phyloP scores from a whole-genome alignment of 2,329 filamentous ascomycete species.

The Metarhizium humberi region DNA sequence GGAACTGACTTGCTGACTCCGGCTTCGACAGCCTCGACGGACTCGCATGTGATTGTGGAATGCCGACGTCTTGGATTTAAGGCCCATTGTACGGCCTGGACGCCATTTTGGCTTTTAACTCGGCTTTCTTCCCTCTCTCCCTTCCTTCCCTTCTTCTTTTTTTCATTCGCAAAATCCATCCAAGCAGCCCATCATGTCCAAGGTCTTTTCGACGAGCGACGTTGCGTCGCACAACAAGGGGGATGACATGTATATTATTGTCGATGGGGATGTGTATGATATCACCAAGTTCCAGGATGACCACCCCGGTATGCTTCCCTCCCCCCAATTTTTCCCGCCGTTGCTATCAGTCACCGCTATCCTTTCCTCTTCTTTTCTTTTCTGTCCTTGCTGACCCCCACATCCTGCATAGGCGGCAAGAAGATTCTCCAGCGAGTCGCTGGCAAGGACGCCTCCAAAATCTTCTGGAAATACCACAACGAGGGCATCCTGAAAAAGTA shows the following conservation, averaged over 20 bases:
- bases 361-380: background rate
- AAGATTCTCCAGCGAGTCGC: conserved; percentile 55
- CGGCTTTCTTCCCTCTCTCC: background rate
- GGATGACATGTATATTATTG: conserved; percentile 77
- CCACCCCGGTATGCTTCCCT: conserved; percentile 56
- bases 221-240: conserved; percentile 88
- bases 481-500: conserved; percentile 86
- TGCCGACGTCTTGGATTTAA: conserved; percentile 4
- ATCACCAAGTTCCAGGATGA: conserved; percentile 81
- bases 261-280: conserved; percentile 95
- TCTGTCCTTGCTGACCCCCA: background rate
- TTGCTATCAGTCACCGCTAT: background rate
- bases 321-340: no score
- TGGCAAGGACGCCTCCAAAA: conserved; percentile 58
- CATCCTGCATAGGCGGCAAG: conserved; percentile 41
- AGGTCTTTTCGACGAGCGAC: conserved; percentile 74
- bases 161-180: background rate
- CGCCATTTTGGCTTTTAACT: background rate
- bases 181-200: conserved; percentile 56
- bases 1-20: no score
- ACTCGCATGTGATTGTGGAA: conserved; percentile 3
- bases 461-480: conserved; percentile 72
- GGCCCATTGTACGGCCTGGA: background rate
- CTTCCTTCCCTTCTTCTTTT: background rate
- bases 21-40: background rate